Evolutionary conservation across 2,329 filamentous ascomycete species (phyloP).

Genomic region (Colletotrichum phormii): DNA sequence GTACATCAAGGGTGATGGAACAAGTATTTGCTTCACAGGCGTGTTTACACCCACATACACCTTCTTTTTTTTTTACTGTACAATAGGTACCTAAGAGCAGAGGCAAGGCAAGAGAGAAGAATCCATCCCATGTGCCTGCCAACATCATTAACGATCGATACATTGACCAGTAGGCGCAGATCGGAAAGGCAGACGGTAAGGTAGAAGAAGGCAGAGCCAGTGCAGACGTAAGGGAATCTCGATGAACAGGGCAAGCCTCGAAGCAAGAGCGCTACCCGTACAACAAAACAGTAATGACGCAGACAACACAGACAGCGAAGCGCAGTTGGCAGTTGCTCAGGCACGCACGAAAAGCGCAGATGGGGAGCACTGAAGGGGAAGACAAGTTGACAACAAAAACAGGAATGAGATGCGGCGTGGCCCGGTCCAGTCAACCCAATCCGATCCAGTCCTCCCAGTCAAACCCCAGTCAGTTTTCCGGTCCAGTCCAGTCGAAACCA

Average conservation of each 20-base stretch:
- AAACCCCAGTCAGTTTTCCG: too few relatives aligned
- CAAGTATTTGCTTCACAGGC: background rate
- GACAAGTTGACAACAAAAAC: background rate
- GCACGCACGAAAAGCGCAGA: too few relatives aligned
- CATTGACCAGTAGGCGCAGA: background rate
- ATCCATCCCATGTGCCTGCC: background rate
- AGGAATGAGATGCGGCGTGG: background rate
- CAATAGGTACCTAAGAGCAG: background rate
- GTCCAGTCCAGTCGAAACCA: background rate
- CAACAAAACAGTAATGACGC: background rate
- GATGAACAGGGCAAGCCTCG: background rate
- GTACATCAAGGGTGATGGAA: background rate
- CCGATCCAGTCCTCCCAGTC: background rate
- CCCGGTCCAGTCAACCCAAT: background rate
- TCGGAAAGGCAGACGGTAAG: background rate
- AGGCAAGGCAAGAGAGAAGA: background rate
- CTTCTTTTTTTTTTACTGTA: too few relatives aligned
- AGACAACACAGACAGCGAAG: background rate
- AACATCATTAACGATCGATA: background rate
- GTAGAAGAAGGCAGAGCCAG: too few relatives aligned
- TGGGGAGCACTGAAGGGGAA: background rate
- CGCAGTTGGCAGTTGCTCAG: too few relatives aligned
- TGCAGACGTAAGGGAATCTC: background rate
- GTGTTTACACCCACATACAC: background rate
- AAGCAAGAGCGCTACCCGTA: background rate